Evolutionary conservation across 2,329 filamentous ascomycete genomes (phyloP), one percentile per base, ranked within the genome.

Genomic region (Trichoderma sp.): DNA sequence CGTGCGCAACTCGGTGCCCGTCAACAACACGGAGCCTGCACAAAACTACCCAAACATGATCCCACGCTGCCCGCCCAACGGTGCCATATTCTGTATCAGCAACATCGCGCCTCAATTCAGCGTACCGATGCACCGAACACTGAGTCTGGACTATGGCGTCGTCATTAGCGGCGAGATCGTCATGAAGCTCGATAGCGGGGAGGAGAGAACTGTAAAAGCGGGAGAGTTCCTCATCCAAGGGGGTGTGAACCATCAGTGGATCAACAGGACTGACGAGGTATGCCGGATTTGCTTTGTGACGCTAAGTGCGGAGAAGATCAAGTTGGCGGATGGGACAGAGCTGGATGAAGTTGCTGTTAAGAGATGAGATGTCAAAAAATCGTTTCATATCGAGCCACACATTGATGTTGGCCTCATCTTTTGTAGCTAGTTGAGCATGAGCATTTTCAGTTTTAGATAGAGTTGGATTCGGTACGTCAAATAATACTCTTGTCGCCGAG

Each of bases 181-280:
- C 5, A 71, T 83, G 21, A 72, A 69, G 7, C 76, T 84, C 1
- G 82, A 84, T 70, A 74, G 76, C 5, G 81, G 82, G 5, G 81
- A 80, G 60, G 81, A 81, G 73, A 81, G 75, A 70, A 76, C 74
- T 5, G 29, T 83, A 2, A 70, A 70, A 31, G 72, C 74, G 3
- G 81, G 81, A 16, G 81, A 84, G 57, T 72, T 79, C n/a, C 74
- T 83, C 40, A 75, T 83, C 0, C 79, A 83, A 72, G 75, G 80
- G 47, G 83, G 83, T 0, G 78, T 76, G 10, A 83, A 81, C 67
- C 84, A 86, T 73, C 74, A 75, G 11, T 86, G 83, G 82, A 73
- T 78, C 19, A 84, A 85, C 69, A 75, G 78, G 19, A 77, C 77
- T 0, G 71, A 76, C 2, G 77, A 79, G 60, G 71, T 77, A 21